Conservation (phyloP, 495 filamentous ascomycete genomes). For the Podospora didyma region DNA sequence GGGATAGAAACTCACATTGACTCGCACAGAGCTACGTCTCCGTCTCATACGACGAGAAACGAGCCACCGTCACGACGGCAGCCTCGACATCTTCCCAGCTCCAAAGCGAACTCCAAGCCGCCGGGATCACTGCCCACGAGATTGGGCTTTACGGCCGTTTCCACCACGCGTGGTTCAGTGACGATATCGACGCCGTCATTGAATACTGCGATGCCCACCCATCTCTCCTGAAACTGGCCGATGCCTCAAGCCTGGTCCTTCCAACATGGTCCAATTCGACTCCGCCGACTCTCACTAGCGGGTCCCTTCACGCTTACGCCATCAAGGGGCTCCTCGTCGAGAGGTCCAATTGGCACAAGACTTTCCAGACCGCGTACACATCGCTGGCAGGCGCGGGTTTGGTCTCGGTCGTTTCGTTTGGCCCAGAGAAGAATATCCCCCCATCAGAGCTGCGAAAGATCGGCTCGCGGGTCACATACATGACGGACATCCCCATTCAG, state of each 20-base stretch:
- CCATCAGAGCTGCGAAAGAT: not conserved
- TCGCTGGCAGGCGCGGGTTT: not conserved
- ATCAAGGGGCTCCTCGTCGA: conserved; percentile 39
- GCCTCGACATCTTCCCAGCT: conserved; percentile 19
- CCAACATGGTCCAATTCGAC: not conserved
- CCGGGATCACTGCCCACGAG: conserved; percentile 31
- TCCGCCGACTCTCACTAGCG: not conserved
- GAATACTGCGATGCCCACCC: conserved; percentile 16
- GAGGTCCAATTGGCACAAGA: conserved; percentile 40
- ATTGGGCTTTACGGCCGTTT: conserved; percentile 38
- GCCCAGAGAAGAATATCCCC: not conserved
- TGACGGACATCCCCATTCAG: not conserved
- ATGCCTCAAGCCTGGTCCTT: conserved; percentile 26
- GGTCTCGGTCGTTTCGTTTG: not conserved
- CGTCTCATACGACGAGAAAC: conserved; percentile 38
- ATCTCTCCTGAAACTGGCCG: conserved; percentile 33
- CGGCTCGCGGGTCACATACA: not conserved
- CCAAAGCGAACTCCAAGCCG: conserved; percentile 27
- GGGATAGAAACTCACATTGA: conserved; percentile 13
- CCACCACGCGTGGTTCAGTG: conserved; percentile 19
- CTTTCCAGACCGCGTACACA: conserved; percentile 2
- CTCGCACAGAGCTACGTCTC: conserved; percentile 40
- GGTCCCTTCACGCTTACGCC: conserved; percentile 28
- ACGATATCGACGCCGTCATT: not conserved
- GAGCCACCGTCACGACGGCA: conserved; percentile 34